Evolutionary conservation across 768 basidiomycete species (phyloP).

Genomic region (Auriscalpium microsporum): DNA sequence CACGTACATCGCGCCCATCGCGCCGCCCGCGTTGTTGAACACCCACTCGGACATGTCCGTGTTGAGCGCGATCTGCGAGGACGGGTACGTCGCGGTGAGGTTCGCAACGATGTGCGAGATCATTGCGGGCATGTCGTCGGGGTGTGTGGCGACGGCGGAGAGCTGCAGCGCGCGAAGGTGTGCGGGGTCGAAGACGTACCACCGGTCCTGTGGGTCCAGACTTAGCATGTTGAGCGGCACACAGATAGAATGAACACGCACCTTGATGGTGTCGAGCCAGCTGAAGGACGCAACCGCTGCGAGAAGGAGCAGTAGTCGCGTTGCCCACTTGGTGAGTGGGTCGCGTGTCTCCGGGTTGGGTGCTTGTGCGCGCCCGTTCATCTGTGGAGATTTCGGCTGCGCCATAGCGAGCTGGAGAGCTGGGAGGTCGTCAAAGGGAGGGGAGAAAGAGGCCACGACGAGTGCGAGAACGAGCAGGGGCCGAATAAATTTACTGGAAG

Average conservation of each 20-base stretch:
- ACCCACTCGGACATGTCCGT: conserved; percentile 76
- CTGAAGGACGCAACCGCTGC: background rate
- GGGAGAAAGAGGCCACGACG: too few species aligned
- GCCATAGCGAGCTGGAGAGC: too few species aligned
- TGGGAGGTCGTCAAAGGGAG: too few species aligned
- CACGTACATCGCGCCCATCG: conserved; percentile 97
- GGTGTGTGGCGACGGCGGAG: conserved; percentile 59
- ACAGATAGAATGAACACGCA: background rate
- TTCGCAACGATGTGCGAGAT: conserved; percentile 76
- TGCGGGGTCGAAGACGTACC: conserved; percentile 78
- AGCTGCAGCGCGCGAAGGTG: conserved; percentile 65
- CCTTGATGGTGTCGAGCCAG: conserved; percentile 12
- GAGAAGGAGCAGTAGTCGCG: background rate
- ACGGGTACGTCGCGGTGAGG: conserved; percentile 65
- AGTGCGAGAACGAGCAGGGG: too few species aligned
- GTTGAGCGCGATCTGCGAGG: conserved; percentile 45
- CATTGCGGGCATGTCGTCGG: conserved; percentile 62
- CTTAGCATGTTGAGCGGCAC: background rate
- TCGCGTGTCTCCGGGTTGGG: background rate
- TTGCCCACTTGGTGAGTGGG: background rate
- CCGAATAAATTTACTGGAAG: too few species aligned
- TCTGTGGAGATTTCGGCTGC: background rate
- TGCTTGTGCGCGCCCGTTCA: background rate
- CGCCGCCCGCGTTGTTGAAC: conserved; percentile 95
- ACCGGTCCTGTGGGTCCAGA: conserved; percentile 48